Base-by-base conservation (phyloP, 495 filamentous ascomycete species). In the Chaetomium fimeti region DNA sequence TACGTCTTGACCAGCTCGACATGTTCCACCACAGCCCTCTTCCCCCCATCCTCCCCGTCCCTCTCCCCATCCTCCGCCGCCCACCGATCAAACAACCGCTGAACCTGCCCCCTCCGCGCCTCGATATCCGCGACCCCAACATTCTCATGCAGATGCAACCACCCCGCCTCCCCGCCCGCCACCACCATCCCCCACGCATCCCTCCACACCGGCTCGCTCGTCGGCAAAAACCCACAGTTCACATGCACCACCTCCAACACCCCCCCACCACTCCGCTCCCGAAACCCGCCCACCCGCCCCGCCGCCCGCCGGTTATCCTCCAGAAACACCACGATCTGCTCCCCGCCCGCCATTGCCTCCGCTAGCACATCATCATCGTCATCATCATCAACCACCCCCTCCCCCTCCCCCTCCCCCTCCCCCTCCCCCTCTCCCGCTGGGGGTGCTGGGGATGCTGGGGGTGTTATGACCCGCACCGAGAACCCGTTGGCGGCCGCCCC, bases 61-160 rank as follows among this genome's bases (percentile, higher is more conserved):
- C 27, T 22, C 11, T 28, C 29, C 0, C 43, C 67, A 55, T 61
- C 32, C 5, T 32, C 28, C 16, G 54, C 66, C 57, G 65, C 66
- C 72, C 76, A 75, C 11, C 72, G 55, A 55, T 71, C 65, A 55
- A 83, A 75, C 43, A 74, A 66, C 4, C 47, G 42, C 56, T 81
- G 74, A 5, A 88, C 76, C 65, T 83, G 78, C 7, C 67, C 70
- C 51, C 68, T 81, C 73, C 83, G 84, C n/a, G 63, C 62, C 54
- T 86, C 82, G 52, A 93, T 85, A 56, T 89, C 83, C 12, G 71
- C 76, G 11, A 83, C 79, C 22, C 84, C 87, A 3, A 95, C 85
- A 72, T 96, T 96, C 76, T 94, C 91, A 73, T 97, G 93, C 22
- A 92, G 77, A 79, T 97, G 92, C 15, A 92, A 66, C 89, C 89